These are phyloP conservation scores for Cryptococcus depauperatus DNA, from an alignment of 1,284 basidiomycete species.

Conservation along the genomic window DNA sequence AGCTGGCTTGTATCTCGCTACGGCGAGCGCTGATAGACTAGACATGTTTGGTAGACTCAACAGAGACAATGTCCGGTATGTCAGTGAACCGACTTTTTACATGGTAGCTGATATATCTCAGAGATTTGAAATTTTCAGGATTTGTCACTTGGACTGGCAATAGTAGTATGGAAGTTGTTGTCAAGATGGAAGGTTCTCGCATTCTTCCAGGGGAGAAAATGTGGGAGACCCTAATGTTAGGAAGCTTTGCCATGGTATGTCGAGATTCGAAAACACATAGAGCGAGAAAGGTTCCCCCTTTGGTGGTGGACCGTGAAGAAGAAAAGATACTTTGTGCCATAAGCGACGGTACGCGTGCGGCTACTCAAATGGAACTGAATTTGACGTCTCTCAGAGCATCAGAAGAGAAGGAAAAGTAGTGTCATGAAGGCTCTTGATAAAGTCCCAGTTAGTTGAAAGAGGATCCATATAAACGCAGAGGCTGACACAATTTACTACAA, in stretches of 20 bases:
- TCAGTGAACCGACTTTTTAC: background rate
- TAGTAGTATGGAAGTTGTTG: constrained; percentile 71
- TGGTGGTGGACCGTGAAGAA: constrained; percentile 56
- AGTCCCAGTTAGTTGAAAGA: constrained; percentile 49
- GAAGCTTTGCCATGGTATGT: constrained; percentile 74
- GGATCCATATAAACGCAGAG: no score
- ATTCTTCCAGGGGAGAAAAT: constrained; percentile 31
- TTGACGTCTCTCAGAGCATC: constrained; percentile 48
- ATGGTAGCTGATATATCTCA: constrained; percentile 34
- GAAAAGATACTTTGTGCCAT: constrained; percentile 58
- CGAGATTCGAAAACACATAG: constrained; percentile 60
- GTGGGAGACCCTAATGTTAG: constrained; percentile 51
- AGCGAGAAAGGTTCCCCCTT: constrained; percentile 58
- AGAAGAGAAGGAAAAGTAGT: constrained; percentile 52
- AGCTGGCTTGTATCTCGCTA: constrained; percentile 69
- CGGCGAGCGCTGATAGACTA: constrained; percentile 64
- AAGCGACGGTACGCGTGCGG: constrained; percentile 54
- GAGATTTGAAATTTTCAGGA: constrained; percentile 62
- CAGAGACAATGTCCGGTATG: constrained; percentile 44
- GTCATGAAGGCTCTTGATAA: constrained; percentile 57
- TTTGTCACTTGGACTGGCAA: constrained; percentile 70
- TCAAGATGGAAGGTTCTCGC: constrained; percentile 64
- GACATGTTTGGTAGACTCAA: constrained; percentile 43
- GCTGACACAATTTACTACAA: background rate
- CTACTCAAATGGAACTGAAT: background rate